Base-by-base conservation (phyloP, 306 rosid genomes). In the Acmispon strigosus region DNA sequence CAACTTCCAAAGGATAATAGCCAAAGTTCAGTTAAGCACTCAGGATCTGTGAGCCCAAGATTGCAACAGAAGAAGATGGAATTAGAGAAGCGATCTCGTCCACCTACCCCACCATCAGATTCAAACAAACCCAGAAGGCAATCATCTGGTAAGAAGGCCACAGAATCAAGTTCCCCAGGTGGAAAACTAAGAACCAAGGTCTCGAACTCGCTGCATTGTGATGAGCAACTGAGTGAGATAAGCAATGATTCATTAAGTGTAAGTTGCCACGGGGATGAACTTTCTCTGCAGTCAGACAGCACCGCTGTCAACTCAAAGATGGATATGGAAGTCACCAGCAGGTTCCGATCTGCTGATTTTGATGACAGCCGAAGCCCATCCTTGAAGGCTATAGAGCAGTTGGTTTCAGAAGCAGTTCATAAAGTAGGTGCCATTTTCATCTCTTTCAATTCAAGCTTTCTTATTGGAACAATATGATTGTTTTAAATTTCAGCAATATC, bases 21-120 rank as follows among this genome's bases (percentile, higher is more conserved):
- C 60, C 57, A 64, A 53, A 79, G 73, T 69, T 77, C 88, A 52
- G 81, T 49, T 19, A 93, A 84, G 83, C 81, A 78, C 77, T 72
- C 90, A 2, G 87, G 89, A 59, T 81, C 96, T 14, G 82, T 84
- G 69, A 92, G 98, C 78, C 98, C 97, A 10, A 90, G 90, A 80
- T 76, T 87, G 76, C 96, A 80, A 65, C 90, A 76, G 84, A 88
- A 85, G 88, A 93, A 84, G 82, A 76, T 72, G 64, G 93, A 90
- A 74, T 73, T 80, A 76, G 97, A 85, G 77, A 93, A 78, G 78
- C 84, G 85, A 59, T 85, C 93, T 59, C 86, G 84, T 62, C 86
- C 89, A 2, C 91, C 91, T 57, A 78, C 89, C 13, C 83, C 89
- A 27, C 88, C 89, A 50, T 76, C 87, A 9, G 87, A 83, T 63